Evolutionary conservation across 495 filamentous ascomycete species (phyloP).

Genomic region (Penicillium silybi): DNA sequence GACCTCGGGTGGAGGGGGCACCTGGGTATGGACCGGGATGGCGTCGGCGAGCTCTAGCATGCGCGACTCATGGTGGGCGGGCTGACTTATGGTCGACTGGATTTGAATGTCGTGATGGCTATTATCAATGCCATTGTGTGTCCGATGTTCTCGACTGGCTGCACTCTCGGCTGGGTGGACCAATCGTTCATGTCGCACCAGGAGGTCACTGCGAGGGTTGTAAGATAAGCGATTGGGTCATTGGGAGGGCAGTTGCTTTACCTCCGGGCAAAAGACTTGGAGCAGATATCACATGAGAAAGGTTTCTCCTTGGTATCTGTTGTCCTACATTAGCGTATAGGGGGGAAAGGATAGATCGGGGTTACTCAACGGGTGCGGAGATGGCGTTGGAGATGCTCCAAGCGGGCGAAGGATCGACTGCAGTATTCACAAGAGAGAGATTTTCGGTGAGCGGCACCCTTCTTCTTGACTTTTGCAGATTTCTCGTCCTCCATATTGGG

Average conservation of each 20-base stretch:
- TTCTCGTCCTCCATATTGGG: slow-evolving; percentile 43
- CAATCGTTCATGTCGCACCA: slow-evolving; percentile 70
- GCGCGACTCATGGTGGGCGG: slow-evolving; percentile 42
- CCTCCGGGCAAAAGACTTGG: slow-evolving; percentile 50
- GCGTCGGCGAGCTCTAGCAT: slow-evolving; percentile 48
- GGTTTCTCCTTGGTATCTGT: slow-evolving; percentile 53
- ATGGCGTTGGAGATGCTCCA: slow-evolving; percentile 53
- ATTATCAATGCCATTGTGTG: slow-evolving; percentile 21
- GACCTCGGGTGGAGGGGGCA: slow-evolving; percentile 35
- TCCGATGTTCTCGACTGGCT: slow-evolving; percentile 42
- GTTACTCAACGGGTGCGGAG: slow-evolving; percentile 53
- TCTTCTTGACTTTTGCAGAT: slow-evolving; percentile 43
- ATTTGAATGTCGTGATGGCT: slow-evolving; percentile 34
- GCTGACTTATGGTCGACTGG: slow-evolving; percentile 37
- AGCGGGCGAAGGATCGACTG: slow-evolving; percentile 46
- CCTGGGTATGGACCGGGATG: slow-evolving; percentile 39
- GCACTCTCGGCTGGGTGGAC: slow-evolving; percentile 61
- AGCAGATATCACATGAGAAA: slow-evolving; percentile 52
- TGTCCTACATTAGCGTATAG: slow-evolving; percentile 24
- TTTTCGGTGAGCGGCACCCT: slow-evolving; percentile 41
- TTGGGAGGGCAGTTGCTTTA: slow-evolving; percentile 18
- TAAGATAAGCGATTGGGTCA: slow-evolving; percentile 24
- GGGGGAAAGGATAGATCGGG: slow-evolving; percentile 18
- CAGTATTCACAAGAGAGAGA: slow-evolving; percentile 49
- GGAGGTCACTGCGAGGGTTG: slow-evolving; percentile 52